A percentile compares a stretch with the other conserved stretches of the same genome.
phyloP scores from a whole-genome alignment of 2,329 filamentous ascomycete species.

The Byssoonygena ceratinophila region DNA sequence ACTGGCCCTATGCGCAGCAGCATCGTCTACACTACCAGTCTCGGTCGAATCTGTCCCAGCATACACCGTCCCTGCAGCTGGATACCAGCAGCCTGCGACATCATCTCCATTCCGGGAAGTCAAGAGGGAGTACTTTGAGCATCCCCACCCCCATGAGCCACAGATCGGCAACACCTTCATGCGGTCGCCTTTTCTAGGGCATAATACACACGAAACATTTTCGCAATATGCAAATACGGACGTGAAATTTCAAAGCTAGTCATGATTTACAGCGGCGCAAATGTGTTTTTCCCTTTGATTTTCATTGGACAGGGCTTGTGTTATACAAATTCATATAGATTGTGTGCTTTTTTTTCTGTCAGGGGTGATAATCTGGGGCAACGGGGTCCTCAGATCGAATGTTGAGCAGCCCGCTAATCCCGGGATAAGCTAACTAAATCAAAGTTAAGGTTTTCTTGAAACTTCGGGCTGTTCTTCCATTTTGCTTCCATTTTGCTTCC shows the following conservation, averaged over 20 bases:
- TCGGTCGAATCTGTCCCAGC: neutral
- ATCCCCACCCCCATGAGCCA: neutral
- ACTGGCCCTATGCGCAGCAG: conserved; percentile 1
- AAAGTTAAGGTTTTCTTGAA: no score
- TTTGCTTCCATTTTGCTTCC: conserved; percentile 2
- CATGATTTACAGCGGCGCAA: neutral
- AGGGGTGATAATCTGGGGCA: neutral
- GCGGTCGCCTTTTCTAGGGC: neutral
- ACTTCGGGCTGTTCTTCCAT: neutral
- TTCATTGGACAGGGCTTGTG: neutral
- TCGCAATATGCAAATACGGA: conserved; percentile 4
- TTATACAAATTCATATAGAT: neutral
- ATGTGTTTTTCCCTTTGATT: neutral
- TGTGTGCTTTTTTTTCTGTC: neutral
- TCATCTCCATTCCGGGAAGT: neutral
- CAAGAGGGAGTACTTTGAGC: neutral
- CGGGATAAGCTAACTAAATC: no score
- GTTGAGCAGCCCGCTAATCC: neutral
- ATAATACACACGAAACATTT: neutral
- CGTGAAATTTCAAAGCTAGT: neutral
- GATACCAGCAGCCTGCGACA: neutral
- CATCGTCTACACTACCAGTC: neutral
- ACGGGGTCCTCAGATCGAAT: neutral
- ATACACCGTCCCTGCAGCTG: neutral
- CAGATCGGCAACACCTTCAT: conserved; percentile 2